A percentile compares a stretch with the other conserved stretches of the same genome.
phyloP scores from a whole-genome alignment of 768 basidiomycete species.

The Suillus cothurnatus region DNA sequence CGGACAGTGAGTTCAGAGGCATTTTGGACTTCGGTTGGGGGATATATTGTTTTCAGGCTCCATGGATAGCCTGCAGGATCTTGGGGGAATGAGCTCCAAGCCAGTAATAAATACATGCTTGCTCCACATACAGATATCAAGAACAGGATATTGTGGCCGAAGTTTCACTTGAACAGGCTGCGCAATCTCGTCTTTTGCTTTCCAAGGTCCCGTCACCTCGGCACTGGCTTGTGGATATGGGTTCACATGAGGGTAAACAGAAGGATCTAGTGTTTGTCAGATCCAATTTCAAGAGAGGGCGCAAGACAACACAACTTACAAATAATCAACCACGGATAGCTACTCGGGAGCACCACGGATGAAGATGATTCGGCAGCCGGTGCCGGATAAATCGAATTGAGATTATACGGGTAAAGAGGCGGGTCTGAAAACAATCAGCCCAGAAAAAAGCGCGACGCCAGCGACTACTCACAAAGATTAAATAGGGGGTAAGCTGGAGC shows the following conservation, averaged over 20 bases:
- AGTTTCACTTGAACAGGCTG: slow-evolving; percentile 17
- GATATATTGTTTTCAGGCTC: slow-evolving; percentile 30
- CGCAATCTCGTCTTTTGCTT: slow-evolving; percentile 3
- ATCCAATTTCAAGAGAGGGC: neutral
- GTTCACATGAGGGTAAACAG: slow-evolving; percentile 24
- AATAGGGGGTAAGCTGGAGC: slow-evolving; percentile 21
- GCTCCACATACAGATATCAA: slow-evolving; percentile 38
- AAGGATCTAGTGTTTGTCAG: slow-evolving; percentile 20
- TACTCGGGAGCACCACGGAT: slow-evolving; percentile 15
- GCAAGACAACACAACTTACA: slow-evolving; percentile 32
- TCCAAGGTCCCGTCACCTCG: slow-evolving; percentile 10
- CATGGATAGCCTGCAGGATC: slow-evolving; percentile 30
- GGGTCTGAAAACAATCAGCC: slow-evolving; percentile 31
- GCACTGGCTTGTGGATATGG: slow-evolving; percentile 17
- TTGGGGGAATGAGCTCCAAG: slow-evolving; percentile 7
- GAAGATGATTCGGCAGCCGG: slow-evolving; percentile 6
- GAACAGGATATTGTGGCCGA: slow-evolving; percentile 21
- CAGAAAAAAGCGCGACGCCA: neutral
- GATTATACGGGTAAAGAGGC: slow-evolving; percentile 43
- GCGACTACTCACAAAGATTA: slow-evolving; percentile 36
- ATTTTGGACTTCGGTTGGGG: slow-evolving; percentile 12
- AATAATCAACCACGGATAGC: slow-evolving; percentile 40
- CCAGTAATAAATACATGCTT: neutral
- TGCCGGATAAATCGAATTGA: slow-evolving; percentile 39
- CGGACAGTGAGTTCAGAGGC: neutral